Evolutionary conservation across 2,329 filamentous ascomycete species (phyloP).

Genomic region (Beauveria asiatica): DNA sequence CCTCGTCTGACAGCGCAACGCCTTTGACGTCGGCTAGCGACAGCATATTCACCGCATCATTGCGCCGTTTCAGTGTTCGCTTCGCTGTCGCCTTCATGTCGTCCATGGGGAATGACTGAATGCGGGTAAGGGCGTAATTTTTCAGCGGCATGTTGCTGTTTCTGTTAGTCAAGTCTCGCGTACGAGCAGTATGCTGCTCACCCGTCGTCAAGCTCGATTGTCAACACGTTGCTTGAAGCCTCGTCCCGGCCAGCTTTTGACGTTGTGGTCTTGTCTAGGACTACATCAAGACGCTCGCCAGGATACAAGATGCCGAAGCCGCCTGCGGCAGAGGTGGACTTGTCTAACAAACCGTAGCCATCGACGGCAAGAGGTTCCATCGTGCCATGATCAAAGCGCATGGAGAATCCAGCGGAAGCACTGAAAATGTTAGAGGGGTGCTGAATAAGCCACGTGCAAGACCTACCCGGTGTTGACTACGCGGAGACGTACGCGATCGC

Average conservation of each 20-base stretch:
- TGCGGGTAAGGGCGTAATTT: conserved; percentile 15
- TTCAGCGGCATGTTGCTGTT: conserved; percentile 16
- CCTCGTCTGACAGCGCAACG: not conserved
- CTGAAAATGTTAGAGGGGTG: not conserved
- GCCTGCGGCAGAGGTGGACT: conserved; percentile 3
- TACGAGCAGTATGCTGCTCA: not conserved
- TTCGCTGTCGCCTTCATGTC: not conserved
- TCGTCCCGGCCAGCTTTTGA: not conserved
- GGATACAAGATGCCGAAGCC: conserved; percentile 16
- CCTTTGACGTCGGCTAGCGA: conserved; percentile 1
- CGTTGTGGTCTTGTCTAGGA: not conserved
- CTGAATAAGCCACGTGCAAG: not conserved
- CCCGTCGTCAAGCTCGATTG: conserved; percentile 9
- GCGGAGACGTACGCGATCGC: conserved; percentile 12
- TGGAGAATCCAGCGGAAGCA: conserved; percentile 13
- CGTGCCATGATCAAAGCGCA: conserved; percentile 7
- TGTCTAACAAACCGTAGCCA: conserved; percentile 11
- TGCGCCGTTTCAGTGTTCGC: not conserved
- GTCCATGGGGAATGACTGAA: conserved; percentile 14
- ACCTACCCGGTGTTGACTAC: conserved; percentile 16
- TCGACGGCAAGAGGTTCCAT: conserved; percentile 16
- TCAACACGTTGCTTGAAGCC: not conserved
- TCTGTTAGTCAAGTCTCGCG: not conserved
- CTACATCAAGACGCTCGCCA: conserved; percentile 16
- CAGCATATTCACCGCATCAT: not conserved